Evolutionary conservation across 176 grass and related monocot genomes (phyloP).

Genomic region (Puya raimondii): DNA sequence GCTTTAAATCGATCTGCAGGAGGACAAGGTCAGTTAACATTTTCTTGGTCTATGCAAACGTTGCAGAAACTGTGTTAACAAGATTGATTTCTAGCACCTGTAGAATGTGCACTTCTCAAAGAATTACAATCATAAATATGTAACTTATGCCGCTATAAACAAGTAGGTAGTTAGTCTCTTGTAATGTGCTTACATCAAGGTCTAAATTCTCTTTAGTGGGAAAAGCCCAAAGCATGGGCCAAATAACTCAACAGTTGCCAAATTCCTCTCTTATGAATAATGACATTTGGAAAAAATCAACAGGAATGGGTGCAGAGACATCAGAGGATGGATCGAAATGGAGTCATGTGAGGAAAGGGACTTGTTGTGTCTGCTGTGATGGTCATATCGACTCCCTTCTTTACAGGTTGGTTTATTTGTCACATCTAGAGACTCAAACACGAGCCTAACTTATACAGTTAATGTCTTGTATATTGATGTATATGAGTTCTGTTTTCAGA

Average conservation of each 20-base stretch:
- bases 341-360: conserved; percentile 69
- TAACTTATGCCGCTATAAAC: no score
- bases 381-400: conserved; percentile 77
- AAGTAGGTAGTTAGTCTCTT: no score
- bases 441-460: background rate
- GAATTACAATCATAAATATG: no score
- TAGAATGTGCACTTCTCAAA: no score
- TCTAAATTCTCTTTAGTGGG: no score
- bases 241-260: no score
- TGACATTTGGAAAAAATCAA: background rate
- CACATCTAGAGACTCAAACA: background rate
- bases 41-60: background rate
- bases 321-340: conserved; percentile 41
- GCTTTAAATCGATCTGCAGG: conserved; percentile 49
- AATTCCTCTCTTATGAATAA: background rate
- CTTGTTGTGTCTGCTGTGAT: conserved; percentile 82
- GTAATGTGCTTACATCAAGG: no score
- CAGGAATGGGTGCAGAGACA: conserved; percentile 17
- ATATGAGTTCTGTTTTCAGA: conserved; percentile 14
- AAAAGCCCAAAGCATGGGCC: no score
- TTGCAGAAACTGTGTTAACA: no score
- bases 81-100: no score
- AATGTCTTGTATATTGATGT: background rate
- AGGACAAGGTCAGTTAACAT: conserved; percentile 28
- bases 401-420: conserved; percentile 46